phyloP scores from a whole-genome alignment of 1,139 yeast genomes.

The Geotrichum phurueaensis region DNA sequence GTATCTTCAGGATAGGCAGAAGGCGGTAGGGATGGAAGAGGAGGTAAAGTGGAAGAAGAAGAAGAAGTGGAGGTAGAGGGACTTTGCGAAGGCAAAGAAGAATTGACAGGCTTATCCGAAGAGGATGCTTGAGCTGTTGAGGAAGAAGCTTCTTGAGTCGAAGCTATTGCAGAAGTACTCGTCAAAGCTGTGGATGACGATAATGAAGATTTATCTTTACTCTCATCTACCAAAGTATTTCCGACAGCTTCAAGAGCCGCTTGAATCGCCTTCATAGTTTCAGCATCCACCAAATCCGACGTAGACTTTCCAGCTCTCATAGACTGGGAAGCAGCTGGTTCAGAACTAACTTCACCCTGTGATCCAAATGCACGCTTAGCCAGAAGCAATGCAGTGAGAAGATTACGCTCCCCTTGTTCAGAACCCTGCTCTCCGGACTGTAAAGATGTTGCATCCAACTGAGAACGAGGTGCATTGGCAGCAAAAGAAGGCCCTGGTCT shows the following conservation, averaged over 20 bases:
- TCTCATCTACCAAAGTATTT: constrained; percentile 19
- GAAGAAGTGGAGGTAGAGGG: background rate
- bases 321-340: background rate
- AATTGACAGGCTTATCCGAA: background rate
- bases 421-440: background rate
- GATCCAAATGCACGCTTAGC: constrained; percentile 40
- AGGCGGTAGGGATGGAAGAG: constrained; percentile 12
- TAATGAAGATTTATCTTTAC: constrained; percentile 5
- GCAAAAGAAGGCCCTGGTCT: constrained; percentile 16
- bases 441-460: background rate
- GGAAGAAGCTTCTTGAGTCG: background rate
- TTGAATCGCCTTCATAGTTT: constrained; percentile 37
- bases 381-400: constrained; percentile 38
- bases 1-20: constrained; percentile 6
- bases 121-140: background rate
- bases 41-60: constrained; percentile 1
- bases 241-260: constrained; percentile 34
- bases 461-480: constrained; percentile 8
- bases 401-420: constrained; percentile 19
- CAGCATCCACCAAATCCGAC: constrained; percentile 28
- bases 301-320: constrained; percentile 17
- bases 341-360: constrained; percentile 11
- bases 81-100: background rate
- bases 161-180: background rate
- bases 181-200: background rate